A percentile compares a stretch with the other conserved stretches of the same genome.
These are phyloP conservation scores for Lipomyces kockii DNA, from an alignment of 805 yeast species.

Conservation along the genomic window DNA sequence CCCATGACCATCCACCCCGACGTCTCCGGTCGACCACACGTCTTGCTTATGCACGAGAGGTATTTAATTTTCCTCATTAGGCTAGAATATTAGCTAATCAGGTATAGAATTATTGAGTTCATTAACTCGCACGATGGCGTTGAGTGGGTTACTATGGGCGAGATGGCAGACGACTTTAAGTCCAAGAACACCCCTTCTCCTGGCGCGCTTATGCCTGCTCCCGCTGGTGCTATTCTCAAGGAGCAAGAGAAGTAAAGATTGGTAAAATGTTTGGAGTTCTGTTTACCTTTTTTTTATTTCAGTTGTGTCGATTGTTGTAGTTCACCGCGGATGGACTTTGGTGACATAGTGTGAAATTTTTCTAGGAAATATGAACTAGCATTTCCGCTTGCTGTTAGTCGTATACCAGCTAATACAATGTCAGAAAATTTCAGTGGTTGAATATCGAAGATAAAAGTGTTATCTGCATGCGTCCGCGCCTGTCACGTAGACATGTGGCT, in stretches of 20 bases:
- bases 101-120: slow-evolving; percentile 42
- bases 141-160: slow-evolving; percentile 50
- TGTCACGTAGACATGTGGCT: no score
- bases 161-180: slow-evolving; percentile 46
- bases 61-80: background rate
- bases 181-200: slow-evolving; percentile 40
- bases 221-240: slow-evolving; percentile 30
- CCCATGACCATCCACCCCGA: slow-evolving; percentile 50
- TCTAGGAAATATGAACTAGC: no score
- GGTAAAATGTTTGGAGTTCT: background rate
- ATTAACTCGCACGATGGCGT: slow-evolving; percentile 49
- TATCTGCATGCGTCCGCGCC: no score
- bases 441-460: no score
- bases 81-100: background rate
- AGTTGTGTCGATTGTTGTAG: background rate
- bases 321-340: background rate
- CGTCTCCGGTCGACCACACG: slow-evolving; percentile 49
- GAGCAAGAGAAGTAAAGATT: slow-evolving; percentile 11
- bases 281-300: background rate
- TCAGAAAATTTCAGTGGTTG: background rate
- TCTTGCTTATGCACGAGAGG: slow-evolving; percentile 47
- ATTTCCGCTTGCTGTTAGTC: no score
- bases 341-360: background rate
- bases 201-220: slow-evolving; percentile 44
- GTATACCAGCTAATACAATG: background rate